A percentile compares a stretch with the other conserved stretches of the same genome.
Conservation (phyloP, 2,329 filamentous ascomycete genomes). For the Cadophora gregata region DNA sequence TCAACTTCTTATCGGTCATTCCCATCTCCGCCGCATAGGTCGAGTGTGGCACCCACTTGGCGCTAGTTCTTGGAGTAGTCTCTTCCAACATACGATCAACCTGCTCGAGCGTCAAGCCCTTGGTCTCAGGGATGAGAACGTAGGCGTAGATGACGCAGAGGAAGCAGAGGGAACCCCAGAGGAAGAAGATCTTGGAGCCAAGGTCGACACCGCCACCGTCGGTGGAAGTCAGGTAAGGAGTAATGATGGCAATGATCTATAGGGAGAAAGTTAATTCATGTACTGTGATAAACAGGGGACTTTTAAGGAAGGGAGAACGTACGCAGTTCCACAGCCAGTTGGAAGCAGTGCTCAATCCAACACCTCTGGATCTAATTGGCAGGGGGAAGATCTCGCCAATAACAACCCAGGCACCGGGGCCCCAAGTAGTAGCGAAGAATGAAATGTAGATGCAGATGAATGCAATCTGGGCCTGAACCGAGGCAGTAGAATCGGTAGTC, state of each 20-base stretch:
- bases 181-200: slow-evolving; percentile 56
- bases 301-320: slow-evolving; percentile 1
- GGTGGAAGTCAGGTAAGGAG: slow-evolving; percentile 31
- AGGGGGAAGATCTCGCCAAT: slow-evolving; percentile 91
- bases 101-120: slow-evolving; percentile 74
- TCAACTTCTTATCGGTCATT: slow-evolving; percentile 26
- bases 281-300: background rate
- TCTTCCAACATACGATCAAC: slow-evolving; percentile 67
- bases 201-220: slow-evolving; percentile 28
- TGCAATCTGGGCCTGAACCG: slow-evolving; percentile 45
- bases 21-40: slow-evolving; percentile 38
- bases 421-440: slow-evolving; percentile 84
- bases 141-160: slow-evolving; percentile 60
- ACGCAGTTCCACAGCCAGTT: slow-evolving; percentile 84
- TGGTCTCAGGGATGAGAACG: slow-evolving; percentile 70
- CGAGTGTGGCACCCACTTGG: slow-evolving; percentile 36
- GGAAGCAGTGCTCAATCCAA: slow-evolving; percentile 82
- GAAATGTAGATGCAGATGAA: slow-evolving; percentile 83
- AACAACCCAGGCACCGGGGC: slow-evolving; percentile 77
- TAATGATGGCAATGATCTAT: slow-evolving; percentile 33
- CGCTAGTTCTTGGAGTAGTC: slow-evolving; percentile 47
- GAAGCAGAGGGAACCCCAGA: slow-evolving; percentile 66
- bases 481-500: slow-evolving; percentile 69
- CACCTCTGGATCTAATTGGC: slow-evolving; percentile 79
- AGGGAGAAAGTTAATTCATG: background rate